Evolutionary conservation across 202 grass and related monocot species (phyloP), one percentile per base, ranked within the genome.

Genomic region (Setaria viridis): DNA sequence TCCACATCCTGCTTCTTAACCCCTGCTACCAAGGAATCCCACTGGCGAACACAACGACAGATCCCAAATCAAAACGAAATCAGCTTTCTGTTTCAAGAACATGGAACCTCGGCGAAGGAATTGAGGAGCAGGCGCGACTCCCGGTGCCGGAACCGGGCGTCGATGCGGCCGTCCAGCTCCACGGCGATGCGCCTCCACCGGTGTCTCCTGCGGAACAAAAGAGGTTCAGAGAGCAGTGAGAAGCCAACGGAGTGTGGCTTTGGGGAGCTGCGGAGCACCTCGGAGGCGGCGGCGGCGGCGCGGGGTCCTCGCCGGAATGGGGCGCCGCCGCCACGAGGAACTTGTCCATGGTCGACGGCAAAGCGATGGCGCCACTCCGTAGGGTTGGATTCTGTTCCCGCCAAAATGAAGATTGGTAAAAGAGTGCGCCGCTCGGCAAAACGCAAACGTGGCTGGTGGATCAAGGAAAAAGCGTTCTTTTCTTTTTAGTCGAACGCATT

Each of bases 91-190:
- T 64, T 50, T 56, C 53, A 45, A 76, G 21, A 21, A 58, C 7
- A 34, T 54, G 39, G 11, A 63, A 93, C 91, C 94, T 97, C 87
- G 2, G 87, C 35, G 65, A 85, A 87, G 0, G 92, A 97, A 81
- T 94, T 74, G 37, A 94, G 71, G 58, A 97, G 92, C 11, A 88
- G 83, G 42, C 85, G 90, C 57, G 88, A 94, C 16, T 89, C 70
- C 46, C 76, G 64, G 70, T 89, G 92, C 68, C 81, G 88, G 69
- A 78, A 92, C 37, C 79, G 80, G 69, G 86, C 67, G 56, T 87
- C 79, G 30, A 92, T 53, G 39, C 69, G 87, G 50, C 92, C 94
- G 59, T 94, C 92, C 54, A 97, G 55, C 86, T 97, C 94, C 47
- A 54, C 83, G 49, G 85, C 82, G 80, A 85, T 87, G 76, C 88